Conservation (phyloP, 495 filamentous ascomycete genomes). For the Hypoxylon rickii region DNA sequence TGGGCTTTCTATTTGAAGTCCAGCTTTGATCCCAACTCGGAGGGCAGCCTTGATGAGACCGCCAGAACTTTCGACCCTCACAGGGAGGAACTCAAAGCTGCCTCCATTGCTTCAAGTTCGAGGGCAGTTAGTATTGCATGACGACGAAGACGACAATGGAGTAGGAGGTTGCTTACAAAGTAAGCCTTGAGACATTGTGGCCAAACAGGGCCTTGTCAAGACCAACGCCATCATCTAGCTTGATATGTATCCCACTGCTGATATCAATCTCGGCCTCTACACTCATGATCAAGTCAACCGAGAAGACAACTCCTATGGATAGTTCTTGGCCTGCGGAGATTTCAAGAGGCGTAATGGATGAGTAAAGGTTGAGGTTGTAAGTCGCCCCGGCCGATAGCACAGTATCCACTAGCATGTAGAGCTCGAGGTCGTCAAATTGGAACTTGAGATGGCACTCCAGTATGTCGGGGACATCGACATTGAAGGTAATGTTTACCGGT, state of each 20-base stretch:
- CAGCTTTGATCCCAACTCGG: slow-evolving; percentile 49
- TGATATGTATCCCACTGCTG: slow-evolving; percentile 56
- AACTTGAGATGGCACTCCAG: slow-evolving; percentile 50
- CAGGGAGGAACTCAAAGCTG: slow-evolving; percentile 61
- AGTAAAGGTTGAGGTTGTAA: slow-evolving; percentile 55
- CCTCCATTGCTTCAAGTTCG: slow-evolving; percentile 49
- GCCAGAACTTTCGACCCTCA: slow-evolving; percentile 48
- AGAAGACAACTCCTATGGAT: slow-evolving; percentile 48
- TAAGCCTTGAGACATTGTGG: slow-evolving; percentile 49
- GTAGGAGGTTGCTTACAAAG: slow-evolving; percentile 43
- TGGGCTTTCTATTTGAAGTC: slow-evolving; percentile 42
- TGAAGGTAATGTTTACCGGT: slow-evolving; percentile 42
- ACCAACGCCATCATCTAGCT: slow-evolving; percentile 51
- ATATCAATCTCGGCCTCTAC: slow-evolving; percentile 53
- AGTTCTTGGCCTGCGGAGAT: slow-evolving; percentile 43
- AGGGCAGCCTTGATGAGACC: slow-evolving; percentile 51
- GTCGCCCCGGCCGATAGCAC: slow-evolving; percentile 46
- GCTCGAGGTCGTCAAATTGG: slow-evolving; percentile 55
- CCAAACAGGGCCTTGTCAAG: slow-evolving; percentile 52
- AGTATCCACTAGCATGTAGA: slow-evolving; percentile 57
- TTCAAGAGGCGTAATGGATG: slow-evolving; percentile 49
- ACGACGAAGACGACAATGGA: not conserved
- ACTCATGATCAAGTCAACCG: slow-evolving; percentile 54
- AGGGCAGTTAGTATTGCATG: not conserved
- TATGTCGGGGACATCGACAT: slow-evolving; percentile 47